These are phyloP conservation scores for Nigrospora osmanthi DNA, from an alignment of 2,329 filamentous ascomycete species.

Conservation along the genomic window DNA sequence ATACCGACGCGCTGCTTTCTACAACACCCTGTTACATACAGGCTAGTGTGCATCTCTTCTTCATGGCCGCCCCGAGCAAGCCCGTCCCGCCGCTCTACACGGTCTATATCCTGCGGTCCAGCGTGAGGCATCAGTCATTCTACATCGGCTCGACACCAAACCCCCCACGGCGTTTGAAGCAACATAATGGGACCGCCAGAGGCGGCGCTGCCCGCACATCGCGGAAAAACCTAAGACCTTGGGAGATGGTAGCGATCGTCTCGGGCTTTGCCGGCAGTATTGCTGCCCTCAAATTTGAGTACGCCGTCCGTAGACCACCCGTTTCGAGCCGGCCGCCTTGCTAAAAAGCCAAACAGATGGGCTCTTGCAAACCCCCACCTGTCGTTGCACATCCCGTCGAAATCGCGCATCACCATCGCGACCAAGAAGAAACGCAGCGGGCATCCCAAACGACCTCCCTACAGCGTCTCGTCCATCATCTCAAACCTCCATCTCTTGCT, in stretches of 20 bases:
- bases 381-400: constrained; percentile 67
- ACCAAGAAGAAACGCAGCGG: constrained; percentile 43
- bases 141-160: constrained; percentile 94
- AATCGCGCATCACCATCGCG: constrained; percentile 49
- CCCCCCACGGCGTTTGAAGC: constrained; percentile 72
- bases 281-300: constrained; percentile 92
- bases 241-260: constrained; percentile 84
- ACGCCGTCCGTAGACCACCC: constrained; percentile 7
- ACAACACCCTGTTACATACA: background rate
- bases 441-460: constrained; percentile 47
- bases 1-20: background rate
- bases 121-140: constrained; percentile 58
- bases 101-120: constrained; percentile 87
- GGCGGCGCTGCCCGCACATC: constrained; percentile 78
- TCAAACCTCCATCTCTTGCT: constrained; percentile 77
- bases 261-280: constrained; percentile 83
- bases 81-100: constrained; percentile 85
- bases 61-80: constrained; percentile 35
- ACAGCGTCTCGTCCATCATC: constrained; percentile 60
- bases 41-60: background rate
- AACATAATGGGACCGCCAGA: constrained; percentile 80
- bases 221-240: constrained; percentile 62
- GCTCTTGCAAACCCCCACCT: constrained; percentile 81
- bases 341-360: constrained; percentile 55
- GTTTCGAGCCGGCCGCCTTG: background rate